A percentile compares a stretch with the other conserved stretches of the same genome.
phyloP scores from a whole-genome alignment of 306 rosid genomes.

The Pueraria montana region DNA sequence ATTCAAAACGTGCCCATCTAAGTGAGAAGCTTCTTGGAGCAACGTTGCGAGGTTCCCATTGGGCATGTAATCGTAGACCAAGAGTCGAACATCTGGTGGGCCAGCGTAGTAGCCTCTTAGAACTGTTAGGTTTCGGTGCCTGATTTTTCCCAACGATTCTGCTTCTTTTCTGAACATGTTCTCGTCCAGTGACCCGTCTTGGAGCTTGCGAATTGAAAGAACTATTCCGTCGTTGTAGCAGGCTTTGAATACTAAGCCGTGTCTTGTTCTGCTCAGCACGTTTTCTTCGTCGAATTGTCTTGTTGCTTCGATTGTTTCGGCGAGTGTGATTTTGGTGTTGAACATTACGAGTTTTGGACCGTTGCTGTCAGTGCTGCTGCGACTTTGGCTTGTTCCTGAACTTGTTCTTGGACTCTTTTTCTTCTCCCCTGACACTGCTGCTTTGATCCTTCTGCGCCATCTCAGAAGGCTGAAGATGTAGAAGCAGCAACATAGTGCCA shows the following conservation, averaged over 20 bases:
- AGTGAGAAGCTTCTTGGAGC: slow-evolving; percentile 16
- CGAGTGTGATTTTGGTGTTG: slow-evolving; percentile 25
- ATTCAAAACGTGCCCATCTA: slow-evolving; percentile 12
- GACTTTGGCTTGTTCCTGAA: slow-evolving; percentile 6
- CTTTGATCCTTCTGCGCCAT: slow-evolving; percentile 19
- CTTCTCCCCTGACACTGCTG: slow-evolving; percentile 13
- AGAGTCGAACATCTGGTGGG: background rate
- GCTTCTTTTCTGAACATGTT: slow-evolving; percentile 32
- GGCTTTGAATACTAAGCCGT: slow-evolving; percentile 17
- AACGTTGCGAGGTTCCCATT: slow-evolving; percentile 20
- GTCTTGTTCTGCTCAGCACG: slow-evolving; percentile 22
- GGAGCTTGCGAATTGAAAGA: slow-evolving; percentile 27
- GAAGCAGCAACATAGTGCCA: slow-evolving; percentile 15
- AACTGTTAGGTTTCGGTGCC: slow-evolving; percentile 18
- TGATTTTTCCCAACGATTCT: background rate
- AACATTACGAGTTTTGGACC: slow-evolving; percentile 22
- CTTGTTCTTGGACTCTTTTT: slow-evolving; percentile 25
- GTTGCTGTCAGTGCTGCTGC: slow-evolving; percentile 8
- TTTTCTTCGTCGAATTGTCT: slow-evolving; percentile 19
- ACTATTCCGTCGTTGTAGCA: slow-evolving; percentile 27
- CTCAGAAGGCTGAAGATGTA: slow-evolving; percentile 11
- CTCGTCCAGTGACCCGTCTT: background rate
- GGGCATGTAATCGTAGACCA: slow-evolving; percentile 18
- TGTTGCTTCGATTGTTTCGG: slow-evolving; percentile 16
- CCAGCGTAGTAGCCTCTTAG: slow-evolving; percentile 25